Evolutionary conservation across 768 basidiomycete genomes (phyloP), one percentile per base, ranked within the genome.

Genomic region (Lentinula lateritia): DNA sequence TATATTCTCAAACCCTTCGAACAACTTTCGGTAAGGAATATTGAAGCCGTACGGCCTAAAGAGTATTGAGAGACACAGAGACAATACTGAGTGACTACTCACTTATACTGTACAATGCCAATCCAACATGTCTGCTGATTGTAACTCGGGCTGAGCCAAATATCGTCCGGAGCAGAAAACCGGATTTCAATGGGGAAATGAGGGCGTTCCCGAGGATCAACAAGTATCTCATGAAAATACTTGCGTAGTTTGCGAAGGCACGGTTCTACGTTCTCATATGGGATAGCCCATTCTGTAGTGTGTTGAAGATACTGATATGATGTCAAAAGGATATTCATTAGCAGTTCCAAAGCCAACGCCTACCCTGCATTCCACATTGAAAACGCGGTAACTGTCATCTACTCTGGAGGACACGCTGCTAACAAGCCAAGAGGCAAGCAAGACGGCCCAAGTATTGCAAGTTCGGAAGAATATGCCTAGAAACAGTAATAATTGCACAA

Each of bases 91-190:
- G 41, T 5, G 46, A 57, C 13, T 6, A 75, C 91, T 68, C 61
- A 98, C 96, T 93, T 93, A 78, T 88, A 99, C 69, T 95, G 93
- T n/a, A 97, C 85, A 57, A 98, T 86, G n/a, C 97, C 97, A 62
- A 99, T 92, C 91, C 95, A 99, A 66, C 88, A 90, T 7, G 90
- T 95, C 70, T 75, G 78, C 61, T 85, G 81, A 57, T 88, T 88
- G 69, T 84, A 85, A 68, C 89, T 89, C 2, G 97, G 97, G 71
- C 91, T 93, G 36, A 99, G 79, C 93, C 93, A 98, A 57, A 97
- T 91, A 69, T 97, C 92, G 73, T 98, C 97, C 23, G 80, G 78
- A 13, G 86, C 85, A 48, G 93, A 89, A 72, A 92, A 95, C 9
- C 97, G 84, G 58, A 99, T 84, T 76, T 98, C 97, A 67, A 99